phyloP scores from a whole-genome alignment of 176 grass and related monocot species.

The Zea luxurians region DNA sequence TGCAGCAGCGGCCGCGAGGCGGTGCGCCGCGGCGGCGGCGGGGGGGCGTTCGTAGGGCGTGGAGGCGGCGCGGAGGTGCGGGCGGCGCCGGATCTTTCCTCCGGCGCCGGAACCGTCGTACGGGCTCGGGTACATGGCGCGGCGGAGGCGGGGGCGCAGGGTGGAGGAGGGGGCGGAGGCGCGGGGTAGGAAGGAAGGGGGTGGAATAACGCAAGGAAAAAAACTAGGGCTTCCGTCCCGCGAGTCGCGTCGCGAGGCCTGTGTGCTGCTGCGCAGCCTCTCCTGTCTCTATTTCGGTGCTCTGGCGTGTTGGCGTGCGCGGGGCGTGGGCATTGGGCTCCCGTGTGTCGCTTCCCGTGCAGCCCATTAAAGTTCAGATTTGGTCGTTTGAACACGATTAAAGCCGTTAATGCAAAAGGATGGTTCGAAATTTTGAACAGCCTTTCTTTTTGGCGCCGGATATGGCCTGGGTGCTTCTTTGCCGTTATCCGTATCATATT shows the following conservation, averaged over 20 bases:
- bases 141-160: neutral
- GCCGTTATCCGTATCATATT: neutral
- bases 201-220: neutral
- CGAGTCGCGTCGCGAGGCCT: conserved; percentile 20
- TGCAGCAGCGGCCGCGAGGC: conserved; percentile 20
- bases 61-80: conserved; percentile 26
- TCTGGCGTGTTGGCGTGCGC: neutral
- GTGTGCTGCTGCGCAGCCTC: neutral
- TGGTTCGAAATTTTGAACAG: neutral
- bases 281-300: conserved; percentile 1
- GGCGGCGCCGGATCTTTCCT: conserved; percentile 75
- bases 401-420: conserved; percentile 29
- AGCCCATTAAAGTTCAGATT: conserved; percentile 27
- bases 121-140: conserved; percentile 53
- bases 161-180: neutral
- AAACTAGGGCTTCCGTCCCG: conserved; percentile 33
- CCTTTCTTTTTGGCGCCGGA: neutral
- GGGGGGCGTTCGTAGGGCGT: conserved; percentile 73
- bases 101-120: conserved; percentile 50
- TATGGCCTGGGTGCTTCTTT: neutral
- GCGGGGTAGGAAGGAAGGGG: neutral
- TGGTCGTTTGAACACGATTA: conserved; percentile 27
- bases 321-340: no score
- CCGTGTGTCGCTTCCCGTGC: neutral
- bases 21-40: conserved; percentile 34